Conservation (phyloP, 805 yeast species). For the Cephaloascus albidus region DNA sequence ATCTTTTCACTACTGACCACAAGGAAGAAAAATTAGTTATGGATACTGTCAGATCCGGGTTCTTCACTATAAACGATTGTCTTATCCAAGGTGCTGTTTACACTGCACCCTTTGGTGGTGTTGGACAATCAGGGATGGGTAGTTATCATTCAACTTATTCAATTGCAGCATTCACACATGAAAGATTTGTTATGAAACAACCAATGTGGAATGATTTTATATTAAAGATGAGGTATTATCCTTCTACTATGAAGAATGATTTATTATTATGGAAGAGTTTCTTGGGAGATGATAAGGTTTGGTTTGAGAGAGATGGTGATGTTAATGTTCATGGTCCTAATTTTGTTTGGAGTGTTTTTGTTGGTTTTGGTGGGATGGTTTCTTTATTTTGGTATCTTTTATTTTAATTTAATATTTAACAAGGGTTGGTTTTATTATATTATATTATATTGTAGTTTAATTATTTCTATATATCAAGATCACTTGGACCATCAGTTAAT, state of each 20-base stretch:
- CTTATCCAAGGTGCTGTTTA: slow-evolving; percentile 59
- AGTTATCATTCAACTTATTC: slow-evolving; percentile 71
- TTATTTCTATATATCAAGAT: neutral
- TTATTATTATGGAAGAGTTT: slow-evolving; percentile 16
- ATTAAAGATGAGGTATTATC: slow-evolving; percentile 59
- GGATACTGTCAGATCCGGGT: slow-evolving; percentile 60
- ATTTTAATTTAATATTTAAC: too few species aligned
- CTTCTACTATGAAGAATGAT: slow-evolving; percentile 31
- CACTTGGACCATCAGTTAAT: slow-evolving; percentile 12
- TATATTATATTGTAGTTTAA: too few species aligned
- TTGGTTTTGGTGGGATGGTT: slow-evolving; percentile 19
- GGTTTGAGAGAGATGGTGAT: slow-evolving; percentile 29
- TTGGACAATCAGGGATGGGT: slow-evolving; percentile 80
- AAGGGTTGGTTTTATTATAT: too few species aligned
- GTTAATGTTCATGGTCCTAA: slow-evolving; percentile 24
- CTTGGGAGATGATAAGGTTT: slow-evolving; percentile 16
- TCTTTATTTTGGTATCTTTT: slow-evolving; percentile 9
- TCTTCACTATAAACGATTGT: slow-evolving; percentile 59
- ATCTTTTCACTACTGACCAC: slow-evolving; percentile 48
- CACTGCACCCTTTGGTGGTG: slow-evolving; percentile 84
- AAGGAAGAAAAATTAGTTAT: slow-evolving; percentile 40
- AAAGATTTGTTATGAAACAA: slow-evolving; percentile 56
- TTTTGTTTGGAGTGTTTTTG: slow-evolving; percentile 19
- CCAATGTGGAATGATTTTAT: slow-evolving; percentile 55
- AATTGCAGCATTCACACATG: slow-evolving; percentile 63